phyloP scores from a whole-genome alignment of 2,329 filamentous ascomycete genomes.

The Exophiala lecanii-corni region DNA sequence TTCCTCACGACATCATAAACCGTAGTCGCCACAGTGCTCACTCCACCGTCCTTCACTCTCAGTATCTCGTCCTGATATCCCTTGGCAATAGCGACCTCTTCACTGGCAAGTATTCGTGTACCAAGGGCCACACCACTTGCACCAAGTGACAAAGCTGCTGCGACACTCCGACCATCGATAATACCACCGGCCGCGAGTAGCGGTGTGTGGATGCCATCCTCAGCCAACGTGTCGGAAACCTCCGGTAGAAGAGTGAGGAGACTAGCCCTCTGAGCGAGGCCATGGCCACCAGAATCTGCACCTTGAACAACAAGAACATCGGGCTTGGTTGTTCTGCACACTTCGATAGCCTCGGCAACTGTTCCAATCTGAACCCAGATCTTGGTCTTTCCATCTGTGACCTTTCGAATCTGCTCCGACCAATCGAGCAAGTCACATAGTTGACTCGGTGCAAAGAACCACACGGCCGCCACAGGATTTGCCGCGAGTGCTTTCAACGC shows the following conservation, averaged over 20 bases:
- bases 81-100: conserved; percentile 45
- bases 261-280: conserved; percentile 42
- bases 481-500: conserved; percentile 30
- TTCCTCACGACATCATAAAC: conserved; percentile 54
- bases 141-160: conserved; percentile 49
- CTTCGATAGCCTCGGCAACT: conserved; percentile 44
- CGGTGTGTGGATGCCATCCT: conserved; percentile 33
- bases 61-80: conserved; percentile 50
- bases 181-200: conserved; percentile 53
- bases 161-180: conserved; percentile 48
- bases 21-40: conserved; percentile 46
- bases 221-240: conserved; percentile 38
- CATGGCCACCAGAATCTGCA: conserved; percentile 52
- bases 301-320: conserved; percentile 53
- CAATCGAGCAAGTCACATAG: conserved; percentile 38
- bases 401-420: conserved; percentile 41
- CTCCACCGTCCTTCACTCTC: conserved; percentile 47
- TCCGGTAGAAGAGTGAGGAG: conserved; percentile 50
- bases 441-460: conserved; percentile 37
- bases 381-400: conserved; percentile 37
- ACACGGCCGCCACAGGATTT: conserved; percentile 36
- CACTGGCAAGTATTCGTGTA: conserved; percentile 56
- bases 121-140: conserved; percentile 57
- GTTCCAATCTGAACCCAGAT: conserved; percentile 53
- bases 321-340: conserved; percentile 35